Percentiles rank a stretch among this genome's conserved stretches.
phyloP scores from a whole-genome alignment of 108 stramenopile species.

The Cylindrotheca fusiformis region DNA sequence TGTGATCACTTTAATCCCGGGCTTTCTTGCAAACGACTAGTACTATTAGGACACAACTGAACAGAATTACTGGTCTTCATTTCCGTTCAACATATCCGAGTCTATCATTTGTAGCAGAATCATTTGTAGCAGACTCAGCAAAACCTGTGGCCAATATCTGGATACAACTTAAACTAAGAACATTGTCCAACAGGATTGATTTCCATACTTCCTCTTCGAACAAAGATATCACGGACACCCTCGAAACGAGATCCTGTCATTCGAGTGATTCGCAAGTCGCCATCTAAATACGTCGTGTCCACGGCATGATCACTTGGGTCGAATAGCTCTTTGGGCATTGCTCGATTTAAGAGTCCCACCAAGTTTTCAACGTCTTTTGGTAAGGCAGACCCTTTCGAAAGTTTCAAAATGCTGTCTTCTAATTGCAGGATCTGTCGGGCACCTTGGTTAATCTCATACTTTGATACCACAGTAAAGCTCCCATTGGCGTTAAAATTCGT shows the following conservation, averaged over 20 bases:
- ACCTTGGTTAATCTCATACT: constrained; percentile 67
- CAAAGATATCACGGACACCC: constrained; percentile 69
- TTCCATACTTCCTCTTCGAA: constrained; percentile 45
- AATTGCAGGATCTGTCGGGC: constrained; percentile 55
- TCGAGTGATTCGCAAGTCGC: constrained; percentile 59
- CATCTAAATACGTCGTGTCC: constrained; percentile 77
- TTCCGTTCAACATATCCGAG: no score
- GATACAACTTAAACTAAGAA: no score
- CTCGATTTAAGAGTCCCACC: constrained; percentile 49
- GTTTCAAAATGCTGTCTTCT: constrained; percentile 46
- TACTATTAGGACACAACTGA: no score
- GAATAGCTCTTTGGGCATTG: constrained; percentile 69
- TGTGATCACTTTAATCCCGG: no score
- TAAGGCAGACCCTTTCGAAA: constrained; percentile 38
- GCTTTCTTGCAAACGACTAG: no score
- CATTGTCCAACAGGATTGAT: constrained; percentile 49
- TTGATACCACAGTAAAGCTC: constrained; percentile 44
- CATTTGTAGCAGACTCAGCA: no score
- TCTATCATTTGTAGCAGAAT: no score
- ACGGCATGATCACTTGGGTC: constrained; percentile 62
- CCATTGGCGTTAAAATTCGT: constrained; percentile 46
- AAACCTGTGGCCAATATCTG: no score
- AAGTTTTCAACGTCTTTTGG: constrained; percentile 51
- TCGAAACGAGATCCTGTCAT: constrained; percentile 59
- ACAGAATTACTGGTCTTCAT: no score